Percentiles rank a stretch among this genome's conserved stretches.
These are phyloP conservation scores for Fusarium sp. DNA, from an alignment of 2,329 filamentous ascomycete genomes.

Conservation along the genomic window DNA sequence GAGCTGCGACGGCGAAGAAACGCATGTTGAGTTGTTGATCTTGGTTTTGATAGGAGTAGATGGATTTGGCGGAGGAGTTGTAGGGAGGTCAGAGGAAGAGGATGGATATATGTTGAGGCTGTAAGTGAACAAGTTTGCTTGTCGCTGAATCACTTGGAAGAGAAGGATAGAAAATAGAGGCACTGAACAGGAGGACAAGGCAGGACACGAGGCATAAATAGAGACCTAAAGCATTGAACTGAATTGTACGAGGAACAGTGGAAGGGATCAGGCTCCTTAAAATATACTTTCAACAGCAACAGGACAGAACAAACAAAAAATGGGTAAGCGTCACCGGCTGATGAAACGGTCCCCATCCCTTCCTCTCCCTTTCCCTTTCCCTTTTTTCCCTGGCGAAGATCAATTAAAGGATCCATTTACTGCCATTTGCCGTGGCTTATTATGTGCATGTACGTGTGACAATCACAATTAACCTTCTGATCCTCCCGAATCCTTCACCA, in stretches of 20 bases:
- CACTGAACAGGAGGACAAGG: not conserved
- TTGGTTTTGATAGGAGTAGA: not conserved
- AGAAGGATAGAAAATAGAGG: not conserved
- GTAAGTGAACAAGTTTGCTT: slow-evolving; percentile 5
- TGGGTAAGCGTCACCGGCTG: slow-evolving; percentile 13
- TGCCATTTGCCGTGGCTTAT: not conserved
- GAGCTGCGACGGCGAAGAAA: slow-evolving; percentile 31
- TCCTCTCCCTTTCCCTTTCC: not conserved
- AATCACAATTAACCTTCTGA: slow-evolving; percentile 13
- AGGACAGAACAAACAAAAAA: slow-evolving; percentile 15
- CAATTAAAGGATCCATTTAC: not conserved
- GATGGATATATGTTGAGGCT: not conserved
- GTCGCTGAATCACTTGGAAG: slow-evolving; percentile 10
- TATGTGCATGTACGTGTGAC: slow-evolving; percentile 7
- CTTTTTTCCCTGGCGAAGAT: slow-evolving; percentile 7
- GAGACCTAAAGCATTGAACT: not conserved
- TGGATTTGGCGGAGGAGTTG: not conserved
- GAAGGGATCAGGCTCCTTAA: not conserved
- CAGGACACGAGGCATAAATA: slow-evolving; percentile 1
- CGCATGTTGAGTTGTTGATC: slow-evolving; percentile 32
- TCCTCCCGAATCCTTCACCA: not conserved
- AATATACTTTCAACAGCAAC: not conserved
- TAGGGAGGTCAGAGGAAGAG: not conserved
- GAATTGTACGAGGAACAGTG: not conserved
- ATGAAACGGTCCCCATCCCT: slow-evolving; percentile 15